Base-by-base conservation (phyloP, 129 eudicot genomes). In the Ambrosia trifida region DNA sequence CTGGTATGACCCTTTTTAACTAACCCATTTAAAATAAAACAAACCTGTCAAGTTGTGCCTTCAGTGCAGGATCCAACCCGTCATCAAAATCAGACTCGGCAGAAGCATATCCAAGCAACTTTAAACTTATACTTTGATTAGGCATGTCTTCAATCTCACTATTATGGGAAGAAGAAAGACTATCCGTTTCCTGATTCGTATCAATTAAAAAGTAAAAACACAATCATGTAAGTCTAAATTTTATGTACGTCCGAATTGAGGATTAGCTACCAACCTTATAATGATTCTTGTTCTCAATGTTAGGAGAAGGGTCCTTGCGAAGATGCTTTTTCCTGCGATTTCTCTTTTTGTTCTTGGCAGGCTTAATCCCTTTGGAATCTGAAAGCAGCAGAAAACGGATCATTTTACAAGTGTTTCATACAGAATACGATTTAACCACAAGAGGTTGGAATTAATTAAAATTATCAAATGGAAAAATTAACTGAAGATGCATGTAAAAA, bases 41-140 rank as follows among this genome's bases (percentile, higher is more conserved):
- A 36, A 72, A 86, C 92, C 92, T 87, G 85, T 87, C 89, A 56
- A 87, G 81, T 61, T 87, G 80, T 77, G 84, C 89, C 83, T 67
- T 84, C 85, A 84, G 72, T 52, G 82, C 87, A 59, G 93, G 93
- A 79, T 84, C 89, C 73, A 87, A 71, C 72, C 79, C 89, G 70
- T 83, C 96, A 72, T 88, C 96, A 77, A 79, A 79, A 51, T 88
- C 89, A 72, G 66, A 79, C 58, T 83, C 83, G 8, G 65, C 76
- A 66, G 75, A 79, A 47, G 74, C 72, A 47, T 74, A 54, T 74
- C 64, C 85, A 73, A 76, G 75, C 72, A 78, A 45, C 63, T 56
- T 57, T 16, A 56, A 86, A 31, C 61, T 44, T 41, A 46, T 64
- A 78, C 79, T 77, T 38, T 81, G 82, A 74, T 82, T 70, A 62